phyloP scores from a whole-genome alignment of 345 rosid genomes.

The Xanthoceras sorbifolium region DNA sequence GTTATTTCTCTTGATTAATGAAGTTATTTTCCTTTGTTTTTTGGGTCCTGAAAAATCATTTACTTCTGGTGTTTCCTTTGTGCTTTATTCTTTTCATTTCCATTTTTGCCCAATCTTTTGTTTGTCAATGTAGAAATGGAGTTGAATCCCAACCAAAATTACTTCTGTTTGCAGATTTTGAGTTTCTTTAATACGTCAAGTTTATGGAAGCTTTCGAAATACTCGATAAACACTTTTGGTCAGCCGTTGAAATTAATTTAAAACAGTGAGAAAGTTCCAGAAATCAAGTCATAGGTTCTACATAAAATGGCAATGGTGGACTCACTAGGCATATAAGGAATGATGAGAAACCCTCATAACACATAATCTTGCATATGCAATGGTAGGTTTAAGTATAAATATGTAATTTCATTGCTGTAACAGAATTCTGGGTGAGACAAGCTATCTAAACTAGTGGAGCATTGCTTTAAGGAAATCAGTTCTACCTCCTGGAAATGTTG shows the following conservation, averaged over 20 bases:
- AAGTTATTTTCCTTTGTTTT: background rate
- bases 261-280: background rate
- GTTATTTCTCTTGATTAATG: constrained; percentile 25
- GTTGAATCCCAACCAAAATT: constrained; percentile 2
- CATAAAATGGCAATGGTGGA: constrained; percentile 10
- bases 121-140: background rate
- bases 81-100: background rate
- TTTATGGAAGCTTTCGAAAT: background rate
- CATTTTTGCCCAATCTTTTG: constrained; percentile 3
- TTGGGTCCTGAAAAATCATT: background rate
- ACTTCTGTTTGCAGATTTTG: background rate
- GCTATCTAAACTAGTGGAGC: constrained; percentile 29
- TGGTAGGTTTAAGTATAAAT: constrained; percentile 12
- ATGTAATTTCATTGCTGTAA: constrained; percentile 5
- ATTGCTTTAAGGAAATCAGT: constrained; percentile 23
- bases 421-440: constrained; percentile 18
- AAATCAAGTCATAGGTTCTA: constrained; percentile 1
- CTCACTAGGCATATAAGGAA: constrained; percentile 4
- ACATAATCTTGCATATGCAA: background rate
- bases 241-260: background rate
- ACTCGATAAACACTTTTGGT: background rate
- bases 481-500: constrained; percentile 20
- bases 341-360: constrained; percentile 11
- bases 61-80: constrained; percentile 13
- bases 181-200: background rate